Conservation (phyloP, 2,329 filamentous ascomycete species). For the Paramyrothecium sp. region DNA sequence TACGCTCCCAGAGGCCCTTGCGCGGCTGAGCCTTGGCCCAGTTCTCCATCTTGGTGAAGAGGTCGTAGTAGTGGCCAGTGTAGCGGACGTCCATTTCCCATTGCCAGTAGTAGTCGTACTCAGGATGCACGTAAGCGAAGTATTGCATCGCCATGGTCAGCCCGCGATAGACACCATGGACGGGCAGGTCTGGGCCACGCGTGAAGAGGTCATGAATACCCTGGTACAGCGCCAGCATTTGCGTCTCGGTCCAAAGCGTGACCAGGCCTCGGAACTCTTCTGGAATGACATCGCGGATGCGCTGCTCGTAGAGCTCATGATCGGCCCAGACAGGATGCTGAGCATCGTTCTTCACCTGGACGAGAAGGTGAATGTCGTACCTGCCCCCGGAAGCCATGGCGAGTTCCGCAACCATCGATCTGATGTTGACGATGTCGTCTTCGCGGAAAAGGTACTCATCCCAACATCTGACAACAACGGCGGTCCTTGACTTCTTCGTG, state of each 20-base stretch:
- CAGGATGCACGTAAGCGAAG: slow-evolving; percentile 83
- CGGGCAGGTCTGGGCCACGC: slow-evolving; percentile 65
- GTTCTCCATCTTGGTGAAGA: slow-evolving; percentile 65
- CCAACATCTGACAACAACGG: slow-evolving; percentile 81
- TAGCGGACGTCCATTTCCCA: slow-evolving; percentile 95
- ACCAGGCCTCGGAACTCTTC: slow-evolving; percentile 86
- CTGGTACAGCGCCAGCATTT: slow-evolving; percentile 89
- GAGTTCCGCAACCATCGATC: slow-evolving; percentile 81
- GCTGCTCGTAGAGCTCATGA: slow-evolving; percentile 64
- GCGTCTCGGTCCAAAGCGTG: slow-evolving; percentile 89
- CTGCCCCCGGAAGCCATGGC: slow-evolving; percentile 78
- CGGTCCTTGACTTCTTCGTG: slow-evolving; percentile 49
- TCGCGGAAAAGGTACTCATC: slow-evolving; percentile 75
- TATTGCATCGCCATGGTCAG: slow-evolving; percentile 94
- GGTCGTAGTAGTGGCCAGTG: slow-evolving; percentile 80
- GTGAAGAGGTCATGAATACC: slow-evolving; percentile 76
- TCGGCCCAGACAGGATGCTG: slow-evolving; percentile 77
- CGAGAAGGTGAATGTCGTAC: slow-evolving; percentile 82
- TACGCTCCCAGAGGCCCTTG: slow-evolving; percentile 81
- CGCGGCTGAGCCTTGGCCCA: slow-evolving; percentile 74
- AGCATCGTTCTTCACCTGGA: slow-evolving; percentile 79
- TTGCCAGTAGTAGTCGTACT: slow-evolving; percentile 91
- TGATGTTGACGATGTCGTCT: slow-evolving; percentile 78
- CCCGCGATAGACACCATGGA: slow-evolving; percentile 91
- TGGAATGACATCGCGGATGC: slow-evolving; percentile 68